Conservation (phyloP, 2,329 filamentous ascomycete species). For the Coniella vitis region DNA sequence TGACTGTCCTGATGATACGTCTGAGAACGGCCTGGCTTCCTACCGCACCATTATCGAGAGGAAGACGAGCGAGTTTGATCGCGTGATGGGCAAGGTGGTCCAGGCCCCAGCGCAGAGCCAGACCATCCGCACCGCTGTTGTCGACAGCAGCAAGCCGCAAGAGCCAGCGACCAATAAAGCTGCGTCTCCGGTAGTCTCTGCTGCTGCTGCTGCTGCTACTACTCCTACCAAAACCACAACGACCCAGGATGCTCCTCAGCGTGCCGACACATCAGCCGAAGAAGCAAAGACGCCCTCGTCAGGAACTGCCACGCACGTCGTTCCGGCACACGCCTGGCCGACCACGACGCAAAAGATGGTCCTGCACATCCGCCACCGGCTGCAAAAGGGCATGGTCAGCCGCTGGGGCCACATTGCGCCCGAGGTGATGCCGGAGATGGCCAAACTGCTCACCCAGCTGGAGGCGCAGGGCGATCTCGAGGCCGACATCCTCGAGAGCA, state of each 20-base stretch:
- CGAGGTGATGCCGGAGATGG: background rate
- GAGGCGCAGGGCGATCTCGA: background rate
- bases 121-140: background rate
- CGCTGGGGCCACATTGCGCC: background rate
- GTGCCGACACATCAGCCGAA: background rate
- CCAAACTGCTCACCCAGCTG: background rate
- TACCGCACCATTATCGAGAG: constrained; percentile 20
- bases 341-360: background rate
- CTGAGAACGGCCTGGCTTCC: constrained; percentile 16
- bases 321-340: no score
- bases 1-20: background rate
- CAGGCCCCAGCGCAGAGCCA: background rate
- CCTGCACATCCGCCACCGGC: background rate
- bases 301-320: no score
- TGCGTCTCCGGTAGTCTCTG: background rate
- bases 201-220: no score
- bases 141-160: background rate
- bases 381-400: constrained; percentile 2
- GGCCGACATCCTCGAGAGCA: background rate
- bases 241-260: no score
- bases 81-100: constrained; percentile 1
- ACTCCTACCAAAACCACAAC: no score
- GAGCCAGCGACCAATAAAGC: background rate
- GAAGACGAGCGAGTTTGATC: constrained; percentile 13
- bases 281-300: background rate